Evolutionary conservation across 164 flowering plant genomes (phyloP).

Genomic region (Protea cynaroides): DNA sequence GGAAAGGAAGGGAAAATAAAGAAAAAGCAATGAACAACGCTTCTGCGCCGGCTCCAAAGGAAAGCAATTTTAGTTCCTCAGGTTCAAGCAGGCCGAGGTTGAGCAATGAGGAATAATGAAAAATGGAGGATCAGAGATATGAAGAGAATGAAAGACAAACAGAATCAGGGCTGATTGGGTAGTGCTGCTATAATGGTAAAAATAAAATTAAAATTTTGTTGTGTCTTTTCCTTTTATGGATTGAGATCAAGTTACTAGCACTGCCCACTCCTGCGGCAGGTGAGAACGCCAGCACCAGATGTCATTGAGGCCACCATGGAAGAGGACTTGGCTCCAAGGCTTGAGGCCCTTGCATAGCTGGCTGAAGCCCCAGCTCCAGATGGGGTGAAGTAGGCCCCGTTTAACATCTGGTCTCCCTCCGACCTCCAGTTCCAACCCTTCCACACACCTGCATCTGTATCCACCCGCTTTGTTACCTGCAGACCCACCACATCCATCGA

Average conservation of each 20-base stretch:
- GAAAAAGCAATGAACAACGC: slow-evolving; percentile 35
- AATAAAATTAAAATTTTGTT: no score
- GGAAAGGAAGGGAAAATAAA: background rate
- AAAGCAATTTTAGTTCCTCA: slow-evolving; percentile 18
- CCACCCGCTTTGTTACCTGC: slow-evolving; percentile 94
- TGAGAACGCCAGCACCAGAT: slow-evolving; percentile 68
- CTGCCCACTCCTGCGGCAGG: slow-evolving; percentile 55
- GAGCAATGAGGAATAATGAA: slow-evolving; percentile 21
- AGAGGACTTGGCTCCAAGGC: slow-evolving; percentile 87
- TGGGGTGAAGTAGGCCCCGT: slow-evolving; percentile 91
- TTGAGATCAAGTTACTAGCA: slow-evolving; percentile 38
- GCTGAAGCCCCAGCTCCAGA: slow-evolving; percentile 89
- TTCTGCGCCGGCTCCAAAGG: slow-evolving; percentile 52
- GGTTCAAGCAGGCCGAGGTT: slow-evolving; percentile 85
- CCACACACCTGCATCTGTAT: slow-evolving; percentile 44
- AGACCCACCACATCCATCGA: background rate
- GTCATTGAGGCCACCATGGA: slow-evolving; percentile 84
- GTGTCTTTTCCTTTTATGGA: background rate
- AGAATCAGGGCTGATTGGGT: slow-evolving; percentile 2
- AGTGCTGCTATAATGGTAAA: slow-evolving; percentile 7
- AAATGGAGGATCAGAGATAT: slow-evolving; percentile 6
- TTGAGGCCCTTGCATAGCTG: slow-evolving; percentile 90
- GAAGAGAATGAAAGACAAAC: background rate
- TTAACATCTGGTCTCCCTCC: slow-evolving; percentile 76
- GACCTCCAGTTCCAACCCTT: slow-evolving; percentile 94